These are phyloP conservation scores for Phyllosticta ampelicida DNA, from an alignment of 2,329 filamentous ascomycete species.

Conservation along the genomic window DNA sequence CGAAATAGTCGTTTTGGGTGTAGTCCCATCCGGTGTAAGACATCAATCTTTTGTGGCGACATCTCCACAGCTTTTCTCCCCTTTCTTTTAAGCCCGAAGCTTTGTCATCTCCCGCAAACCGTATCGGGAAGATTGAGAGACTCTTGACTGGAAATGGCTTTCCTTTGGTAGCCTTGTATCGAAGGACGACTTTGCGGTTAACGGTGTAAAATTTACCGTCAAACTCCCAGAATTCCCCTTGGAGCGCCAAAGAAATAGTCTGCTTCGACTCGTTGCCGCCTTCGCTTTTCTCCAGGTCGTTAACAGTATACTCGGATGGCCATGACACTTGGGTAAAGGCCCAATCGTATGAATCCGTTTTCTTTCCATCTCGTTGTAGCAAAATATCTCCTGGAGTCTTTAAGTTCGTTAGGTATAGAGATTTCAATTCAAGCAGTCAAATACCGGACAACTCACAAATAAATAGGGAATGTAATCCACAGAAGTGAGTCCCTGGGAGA, in stretches of 20 bases:
- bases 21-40: background rate
- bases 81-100: background rate
- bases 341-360: background rate
- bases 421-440: too few relatives aligned
- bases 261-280: background rate
- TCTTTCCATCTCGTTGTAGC: background rate
- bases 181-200: background rate
- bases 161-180: background rate
- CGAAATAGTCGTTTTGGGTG: background rate
- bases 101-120: background rate
- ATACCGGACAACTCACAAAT: background rate
- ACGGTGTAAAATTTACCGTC: background rate
- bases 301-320: background rate
- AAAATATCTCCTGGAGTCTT: background rate
- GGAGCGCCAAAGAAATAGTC: background rate
- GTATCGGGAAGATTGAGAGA: background rate
- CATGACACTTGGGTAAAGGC: background rate
- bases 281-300: background rate
- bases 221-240: background rate
- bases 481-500: background rate
- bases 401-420: background rate
- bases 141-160: background rate
- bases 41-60: background rate
- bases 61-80: background rate
- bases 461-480: background rate